phyloP scores from a whole-genome alignment of 306 rosid genomes.

The Datisca glomerata region DNA sequence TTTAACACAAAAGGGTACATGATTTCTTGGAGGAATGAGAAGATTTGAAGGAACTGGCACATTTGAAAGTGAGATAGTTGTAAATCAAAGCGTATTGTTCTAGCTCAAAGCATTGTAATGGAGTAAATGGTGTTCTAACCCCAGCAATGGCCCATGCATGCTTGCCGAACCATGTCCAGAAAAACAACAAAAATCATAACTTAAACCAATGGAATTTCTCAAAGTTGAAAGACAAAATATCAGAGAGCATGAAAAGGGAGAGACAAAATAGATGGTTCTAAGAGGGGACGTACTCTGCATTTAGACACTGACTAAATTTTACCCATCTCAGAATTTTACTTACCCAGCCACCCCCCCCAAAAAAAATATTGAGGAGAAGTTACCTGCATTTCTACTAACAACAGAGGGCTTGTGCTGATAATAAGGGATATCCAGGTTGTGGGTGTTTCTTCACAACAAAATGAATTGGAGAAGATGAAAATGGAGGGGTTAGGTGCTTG shows the following conservation, averaged over 20 bases:
- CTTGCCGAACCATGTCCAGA: conserved; percentile 31
- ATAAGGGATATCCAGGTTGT: conserved; percentile 16
- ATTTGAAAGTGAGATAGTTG: conserved; percentile 36
- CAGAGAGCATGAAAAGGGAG: not conserved
- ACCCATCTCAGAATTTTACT: not conserved
- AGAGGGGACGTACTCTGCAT: no score
- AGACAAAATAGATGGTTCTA: not conserved
- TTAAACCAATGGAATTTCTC: conserved; percentile 2
- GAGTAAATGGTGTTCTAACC: conserved; percentile 35
- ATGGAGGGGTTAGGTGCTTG: no score
- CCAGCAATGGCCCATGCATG: conserved; percentile 27
- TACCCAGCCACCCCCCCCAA: no score
- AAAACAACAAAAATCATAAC: conserved; percentile 7
- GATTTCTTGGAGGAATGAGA: conserved; percentile 37
- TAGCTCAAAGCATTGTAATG: conserved; percentile 47
- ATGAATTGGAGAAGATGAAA: conserved; percentile 21
- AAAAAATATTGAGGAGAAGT: not conserved
- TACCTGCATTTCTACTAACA: conserved; percentile 27
- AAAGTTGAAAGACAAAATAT: no score
- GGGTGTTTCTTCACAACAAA: conserved; percentile 1
- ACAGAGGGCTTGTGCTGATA: conserved; percentile 15
- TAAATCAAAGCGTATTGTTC: conserved; percentile 55
- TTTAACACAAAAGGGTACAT: conserved; percentile 26
- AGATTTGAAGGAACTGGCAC: conserved; percentile 41
- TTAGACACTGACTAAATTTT: no score